Conservation (phyloP, 108 stramenopile genomes). For the Bacterosira constricta region DNA sequence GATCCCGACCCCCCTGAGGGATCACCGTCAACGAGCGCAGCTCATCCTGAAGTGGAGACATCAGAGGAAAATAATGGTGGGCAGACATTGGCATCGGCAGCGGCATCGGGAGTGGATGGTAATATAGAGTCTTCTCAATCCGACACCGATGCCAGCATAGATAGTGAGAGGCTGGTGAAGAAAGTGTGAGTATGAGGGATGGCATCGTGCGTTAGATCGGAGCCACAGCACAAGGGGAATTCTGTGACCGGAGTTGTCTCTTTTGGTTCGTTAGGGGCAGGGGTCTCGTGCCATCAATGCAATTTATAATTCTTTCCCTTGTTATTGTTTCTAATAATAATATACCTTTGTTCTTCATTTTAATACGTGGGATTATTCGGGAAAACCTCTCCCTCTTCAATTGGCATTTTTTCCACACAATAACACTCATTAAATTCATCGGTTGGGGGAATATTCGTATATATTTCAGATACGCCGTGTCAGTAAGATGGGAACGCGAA, state of each 20-base stretch:
- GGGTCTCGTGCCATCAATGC: too few species aligned
- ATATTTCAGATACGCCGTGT: constrained; percentile 71
- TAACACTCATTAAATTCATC: not conserved
- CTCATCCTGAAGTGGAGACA: not conserved
- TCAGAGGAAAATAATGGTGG: not conserved
- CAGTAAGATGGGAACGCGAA: constrained; percentile 85
- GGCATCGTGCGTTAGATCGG: too few species aligned
- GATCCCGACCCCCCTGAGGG: not conserved
- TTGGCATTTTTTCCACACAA: not conserved
- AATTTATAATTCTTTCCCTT: too few species aligned
- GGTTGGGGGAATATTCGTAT: constrained; percentile 6
- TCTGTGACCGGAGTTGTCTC: too few species aligned
- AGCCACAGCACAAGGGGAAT: too few species aligned
- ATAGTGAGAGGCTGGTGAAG: not conserved
- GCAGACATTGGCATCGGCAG: too few species aligned
- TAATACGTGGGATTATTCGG: too few species aligned
- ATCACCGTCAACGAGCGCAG: not conserved
- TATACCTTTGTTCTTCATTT: too few species aligned
- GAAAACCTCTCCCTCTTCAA: too few species aligned
- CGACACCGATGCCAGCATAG: not conserved
- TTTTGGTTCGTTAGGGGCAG: too few species aligned
- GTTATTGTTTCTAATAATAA: too few species aligned
- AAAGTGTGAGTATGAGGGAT: constrained; percentile 11
- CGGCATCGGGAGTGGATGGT: not conserved
- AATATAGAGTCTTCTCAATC: not conserved